phyloP scores from a whole-genome alignment of 176 grass and related monocot genomes.

The Typha latifolia region DNA sequence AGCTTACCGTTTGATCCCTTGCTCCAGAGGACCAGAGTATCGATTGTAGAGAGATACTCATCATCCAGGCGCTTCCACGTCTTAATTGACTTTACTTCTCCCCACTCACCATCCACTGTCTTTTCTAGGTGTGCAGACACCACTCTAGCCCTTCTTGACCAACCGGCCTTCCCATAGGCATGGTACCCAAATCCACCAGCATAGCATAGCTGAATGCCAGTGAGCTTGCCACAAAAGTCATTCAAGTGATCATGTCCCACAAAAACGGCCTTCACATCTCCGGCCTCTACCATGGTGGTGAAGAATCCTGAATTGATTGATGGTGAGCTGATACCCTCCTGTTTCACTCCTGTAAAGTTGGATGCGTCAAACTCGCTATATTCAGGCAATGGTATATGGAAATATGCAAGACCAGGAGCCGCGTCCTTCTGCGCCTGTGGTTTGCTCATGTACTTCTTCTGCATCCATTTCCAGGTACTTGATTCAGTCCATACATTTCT shows the following conservation, averaged over 20 bases:
- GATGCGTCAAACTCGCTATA: slow-evolving; percentile 43
- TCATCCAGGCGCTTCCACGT: slow-evolving; percentile 97
- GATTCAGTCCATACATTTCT: background rate
- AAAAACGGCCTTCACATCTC: slow-evolving; percentile 83
- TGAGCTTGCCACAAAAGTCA: slow-evolving; percentile 80
- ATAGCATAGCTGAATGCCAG: slow-evolving; percentile 69
- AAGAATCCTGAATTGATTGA: slow-evolving; percentile 95
- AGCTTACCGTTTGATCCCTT: slow-evolving; percentile 55
- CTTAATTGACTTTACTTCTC: slow-evolving; percentile 85
- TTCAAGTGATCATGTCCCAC: slow-evolving; percentile 85
- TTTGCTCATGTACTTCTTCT: slow-evolving; percentile 47
- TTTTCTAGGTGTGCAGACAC: slow-evolving; percentile 74
- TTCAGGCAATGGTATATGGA: slow-evolving; percentile 92
- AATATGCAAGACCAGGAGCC: slow-evolving; percentile 74
- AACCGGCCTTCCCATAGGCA: slow-evolving; percentile 86
- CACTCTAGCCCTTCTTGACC: slow-evolving; percentile 86
- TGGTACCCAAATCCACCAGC: slow-evolving; percentile 97
- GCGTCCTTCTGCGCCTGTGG: slow-evolving; percentile 46
- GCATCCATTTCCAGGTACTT: slow-evolving; percentile 14
- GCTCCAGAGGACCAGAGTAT: slow-evolving; percentile 81
- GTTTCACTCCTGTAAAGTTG: slow-evolving; percentile 73
- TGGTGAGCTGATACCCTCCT: slow-evolving; percentile 77
- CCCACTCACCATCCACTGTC: slow-evolving; percentile 46
- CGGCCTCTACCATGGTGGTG: slow-evolving; percentile 66
- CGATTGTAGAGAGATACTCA: slow-evolving; percentile 59